Conservation (phyloP, 371 early-diverging fungal genomes). For the Synchytrium microbalum region DNA sequence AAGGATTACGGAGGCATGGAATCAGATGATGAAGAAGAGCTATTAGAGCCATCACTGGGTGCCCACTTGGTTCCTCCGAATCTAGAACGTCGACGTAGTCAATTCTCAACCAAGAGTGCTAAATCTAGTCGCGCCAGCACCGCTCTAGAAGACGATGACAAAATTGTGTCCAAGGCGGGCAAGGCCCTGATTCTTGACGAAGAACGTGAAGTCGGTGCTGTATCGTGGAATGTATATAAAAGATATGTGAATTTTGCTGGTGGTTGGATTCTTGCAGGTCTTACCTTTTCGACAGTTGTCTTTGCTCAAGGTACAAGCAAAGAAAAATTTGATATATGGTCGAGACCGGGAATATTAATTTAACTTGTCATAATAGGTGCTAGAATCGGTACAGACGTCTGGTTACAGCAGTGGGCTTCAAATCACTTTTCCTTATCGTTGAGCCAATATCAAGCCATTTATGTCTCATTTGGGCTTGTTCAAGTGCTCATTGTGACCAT, state of each 20-base stretch:
- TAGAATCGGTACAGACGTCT: neutral
- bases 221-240: slow-evolving; percentile 55
- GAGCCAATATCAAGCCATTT: neutral
- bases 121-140: too few species aligned
- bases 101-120: too few species aligned
- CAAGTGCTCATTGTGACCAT: too few species aligned
- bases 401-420: slow-evolving; percentile 13
- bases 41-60: neutral
- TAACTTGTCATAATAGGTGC: neutral
- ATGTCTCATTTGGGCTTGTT: slow-evolving; percentile 13
- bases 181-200: slow-evolving; percentile 44
- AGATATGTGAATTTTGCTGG: slow-evolving; percentile 47
- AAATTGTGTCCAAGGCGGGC: slow-evolving; percentile 5
- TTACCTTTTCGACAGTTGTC: slow-evolving; percentile 8
- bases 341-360: too few species aligned
- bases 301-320: slow-evolving; percentile 9
- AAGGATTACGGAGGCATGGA: neutral
- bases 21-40: neutral
- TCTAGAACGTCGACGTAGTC: slow-evolving; percentile 1
- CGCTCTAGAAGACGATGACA: slow-evolving; percentile 4
- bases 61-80: neutral
- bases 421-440: neutral
- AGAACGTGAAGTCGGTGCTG: slow-evolving; percentile 60
- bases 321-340: neutral
- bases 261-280: slow-evolving; percentile 16